Conservation (phyloP, 2,329 filamentous ascomycete genomes). For the Arthrinium phaeospermum region DNA sequence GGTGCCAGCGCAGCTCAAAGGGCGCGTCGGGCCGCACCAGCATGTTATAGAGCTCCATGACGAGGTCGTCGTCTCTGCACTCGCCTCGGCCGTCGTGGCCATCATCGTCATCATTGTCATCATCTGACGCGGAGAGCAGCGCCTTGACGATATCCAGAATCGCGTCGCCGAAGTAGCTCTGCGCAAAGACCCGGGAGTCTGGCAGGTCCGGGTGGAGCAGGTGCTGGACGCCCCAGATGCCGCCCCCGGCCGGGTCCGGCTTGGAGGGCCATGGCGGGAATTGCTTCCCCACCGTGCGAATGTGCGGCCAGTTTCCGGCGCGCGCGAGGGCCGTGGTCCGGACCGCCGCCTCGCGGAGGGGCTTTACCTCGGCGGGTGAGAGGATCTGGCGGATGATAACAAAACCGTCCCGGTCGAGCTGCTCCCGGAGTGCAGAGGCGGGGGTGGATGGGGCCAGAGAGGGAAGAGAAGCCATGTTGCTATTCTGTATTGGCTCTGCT, state of each 20-base stretch:
- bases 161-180: conserved; percentile 73
- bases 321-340: conserved; percentile 67
- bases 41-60: conserved; percentile 90
- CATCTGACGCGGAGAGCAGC: conserved; percentile 52
- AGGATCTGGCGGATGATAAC: conserved; percentile 73
- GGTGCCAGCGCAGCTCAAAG: conserved; percentile 83
- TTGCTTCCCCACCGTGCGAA: conserved; percentile 86
- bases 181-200: conserved; percentile 64
- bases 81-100: conserved; percentile 29
- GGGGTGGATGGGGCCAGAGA: background rate
- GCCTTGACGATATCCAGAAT: conserved; percentile 68
- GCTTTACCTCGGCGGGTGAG: conserved; percentile 56
- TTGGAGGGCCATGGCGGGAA: conserved; percentile 81
- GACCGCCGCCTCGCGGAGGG: conserved; percentile 65
- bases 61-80: conserved; percentile 64
- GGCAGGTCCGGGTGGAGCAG: conserved; percentile 77
- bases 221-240: conserved; percentile 91
- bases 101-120: background rate
- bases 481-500: background rate
- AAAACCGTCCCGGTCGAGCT: conserved; percentile 75
- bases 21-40: conserved; percentile 74
- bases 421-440: conserved; percentile 46
- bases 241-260: conserved; percentile 50
- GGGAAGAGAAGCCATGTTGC: conserved; percentile 1
- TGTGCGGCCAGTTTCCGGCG: conserved; percentile 77